Conservation (phyloP, 192 early-diverging fungal species). For the Backusella parvicylindrica region DNA sequence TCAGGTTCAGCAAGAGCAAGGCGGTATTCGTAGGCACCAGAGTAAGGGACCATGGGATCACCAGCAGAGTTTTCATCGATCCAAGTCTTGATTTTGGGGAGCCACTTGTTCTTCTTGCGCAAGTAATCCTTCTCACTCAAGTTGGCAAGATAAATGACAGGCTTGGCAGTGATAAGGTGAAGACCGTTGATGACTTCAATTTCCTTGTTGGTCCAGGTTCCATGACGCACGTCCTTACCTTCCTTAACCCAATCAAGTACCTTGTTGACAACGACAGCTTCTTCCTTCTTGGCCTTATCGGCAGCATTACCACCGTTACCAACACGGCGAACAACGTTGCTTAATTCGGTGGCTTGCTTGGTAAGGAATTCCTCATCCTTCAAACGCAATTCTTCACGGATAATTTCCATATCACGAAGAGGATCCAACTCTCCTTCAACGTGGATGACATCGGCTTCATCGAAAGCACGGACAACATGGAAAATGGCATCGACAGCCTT, state of each 20-base stretch:
- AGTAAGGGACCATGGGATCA: slow-evolving; percentile 90
- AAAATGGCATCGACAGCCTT: slow-evolving; percentile 81
- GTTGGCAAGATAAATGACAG: slow-evolving; percentile 93
- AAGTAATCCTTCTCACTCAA: slow-evolving; percentile 85
- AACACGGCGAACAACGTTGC: slow-evolving; percentile 63
- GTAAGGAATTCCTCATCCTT: slow-evolving; percentile 85
- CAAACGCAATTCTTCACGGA: slow-evolving; percentile 91
- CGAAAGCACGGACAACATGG: slow-evolving; percentile 87
- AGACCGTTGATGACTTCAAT: slow-evolving; percentile 84
- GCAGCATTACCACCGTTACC: slow-evolving; percentile 75
- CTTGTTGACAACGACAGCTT: slow-evolving; percentile 65
- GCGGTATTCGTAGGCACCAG: slow-evolving; percentile 71
- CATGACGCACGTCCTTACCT: slow-evolving; percentile 83
- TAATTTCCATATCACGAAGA: slow-evolving; percentile 88
- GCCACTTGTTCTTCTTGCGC: slow-evolving; percentile 85
- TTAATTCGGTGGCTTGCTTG: slow-evolving; percentile 68
- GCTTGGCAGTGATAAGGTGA: slow-evolving; percentile 91
- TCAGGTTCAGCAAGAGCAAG: slow-evolving; percentile 38
- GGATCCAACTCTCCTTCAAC: slow-evolving; percentile 90
- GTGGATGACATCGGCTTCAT: slow-evolving; percentile 92
- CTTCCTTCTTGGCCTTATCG: slow-evolving; percentile 91
- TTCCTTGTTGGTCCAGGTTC: slow-evolving; percentile 90
- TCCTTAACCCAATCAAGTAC: slow-evolving; percentile 74
- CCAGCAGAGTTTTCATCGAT: slow-evolving; percentile 89
- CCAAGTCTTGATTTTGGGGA: slow-evolving; percentile 89